Conservation (phyloP, 2,329 filamentous ascomycete genomes). For the Chaetomiaceae sp. region DNA sequence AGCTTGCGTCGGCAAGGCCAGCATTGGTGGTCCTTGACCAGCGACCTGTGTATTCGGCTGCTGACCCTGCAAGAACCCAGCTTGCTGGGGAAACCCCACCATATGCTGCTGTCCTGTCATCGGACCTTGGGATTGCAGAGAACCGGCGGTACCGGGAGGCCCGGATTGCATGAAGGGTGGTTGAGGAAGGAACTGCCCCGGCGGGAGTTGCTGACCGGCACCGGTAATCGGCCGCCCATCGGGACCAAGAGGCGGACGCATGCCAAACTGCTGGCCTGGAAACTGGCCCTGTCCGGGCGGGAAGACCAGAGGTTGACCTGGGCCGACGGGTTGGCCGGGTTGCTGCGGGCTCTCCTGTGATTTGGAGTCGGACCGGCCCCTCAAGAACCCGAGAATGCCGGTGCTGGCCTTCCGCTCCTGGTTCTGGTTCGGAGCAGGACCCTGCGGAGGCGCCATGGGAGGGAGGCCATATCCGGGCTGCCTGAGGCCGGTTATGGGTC, state of each 20-base stretch:
- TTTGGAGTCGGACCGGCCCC: constrained; percentile 15
- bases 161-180: constrained; percentile 9
- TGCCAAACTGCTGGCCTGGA: constrained; percentile 16
- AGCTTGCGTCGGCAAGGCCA: constrained; percentile 7
- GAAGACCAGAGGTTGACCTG: constrained; percentile 8
- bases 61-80: constrained; percentile 1
- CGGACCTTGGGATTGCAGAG: constrained; percentile 3
- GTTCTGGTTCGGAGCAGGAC: constrained; percentile 1
- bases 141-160: constrained; percentile 1
- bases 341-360: constrained; percentile 12
- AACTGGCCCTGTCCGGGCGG: constrained; percentile 13
- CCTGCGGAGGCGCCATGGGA: constrained; percentile 9
- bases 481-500: constrained; percentile 4
- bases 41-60: background rate
- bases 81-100: constrained; percentile 3
- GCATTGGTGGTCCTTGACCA: constrained; percentile 4
- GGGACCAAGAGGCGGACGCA: constrained; percentile 18
- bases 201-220: constrained; percentile 12
- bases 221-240: constrained; percentile 17
- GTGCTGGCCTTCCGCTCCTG: constrained; percentile 14
- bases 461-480: constrained; percentile 13
- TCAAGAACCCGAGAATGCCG: constrained; percentile 23
- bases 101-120: constrained; percentile 3
- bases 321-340: constrained; percentile 1
- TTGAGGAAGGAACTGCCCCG: constrained; percentile 16